Evolutionary conservation across 2,329 filamentous ascomycete genomes (phyloP).

Genomic region (Helminthosporium solani): DNA sequence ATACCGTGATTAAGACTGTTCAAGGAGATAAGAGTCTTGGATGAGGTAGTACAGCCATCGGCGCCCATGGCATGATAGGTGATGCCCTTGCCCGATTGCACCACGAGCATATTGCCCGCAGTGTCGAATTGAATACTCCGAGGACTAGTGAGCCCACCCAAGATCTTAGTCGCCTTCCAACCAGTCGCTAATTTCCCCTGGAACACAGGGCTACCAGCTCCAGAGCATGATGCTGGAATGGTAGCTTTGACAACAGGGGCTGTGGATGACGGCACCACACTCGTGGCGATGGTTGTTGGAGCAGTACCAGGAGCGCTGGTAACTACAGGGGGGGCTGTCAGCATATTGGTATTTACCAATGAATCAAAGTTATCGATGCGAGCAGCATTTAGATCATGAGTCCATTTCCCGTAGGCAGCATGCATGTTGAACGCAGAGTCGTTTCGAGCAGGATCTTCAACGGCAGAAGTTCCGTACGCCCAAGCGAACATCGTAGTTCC

Average conservation of each 20-base stretch:
- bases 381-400: constrained; percentile 32
- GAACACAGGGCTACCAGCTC: constrained; percentile 28
- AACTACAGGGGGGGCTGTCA: constrained; percentile 25
- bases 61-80: constrained; percentile 30
- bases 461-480: constrained; percentile 30
- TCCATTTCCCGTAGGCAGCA: constrained; percentile 32
- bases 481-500: constrained; percentile 34
- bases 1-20: constrained; percentile 54
- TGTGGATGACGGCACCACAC: constrained; percentile 17
- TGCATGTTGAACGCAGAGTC: constrained; percentile 38
- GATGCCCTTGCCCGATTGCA: constrained; percentile 38
- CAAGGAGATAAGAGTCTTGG: constrained; percentile 33
- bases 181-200: constrained; percentile 26
- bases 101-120: constrained; percentile 36
- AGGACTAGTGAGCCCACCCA: constrained; percentile 31
- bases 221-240: constrained; percentile 34
- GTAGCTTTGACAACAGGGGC: constrained; percentile 17
- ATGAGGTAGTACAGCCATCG: constrained; percentile 33
- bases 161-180: constrained; percentile 37
- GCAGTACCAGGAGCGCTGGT: constrained; percentile 12
- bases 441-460: constrained; percentile 32
- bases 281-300: constrained; percentile 25
- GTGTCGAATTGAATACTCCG: constrained; percentile 36
- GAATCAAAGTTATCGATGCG: constrained; percentile 34
- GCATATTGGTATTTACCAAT: constrained; percentile 32